phyloP scores from a whole-genome alignment of 2,329 filamentous ascomycete genomes.

The Graphilbum sp. region DNA sequence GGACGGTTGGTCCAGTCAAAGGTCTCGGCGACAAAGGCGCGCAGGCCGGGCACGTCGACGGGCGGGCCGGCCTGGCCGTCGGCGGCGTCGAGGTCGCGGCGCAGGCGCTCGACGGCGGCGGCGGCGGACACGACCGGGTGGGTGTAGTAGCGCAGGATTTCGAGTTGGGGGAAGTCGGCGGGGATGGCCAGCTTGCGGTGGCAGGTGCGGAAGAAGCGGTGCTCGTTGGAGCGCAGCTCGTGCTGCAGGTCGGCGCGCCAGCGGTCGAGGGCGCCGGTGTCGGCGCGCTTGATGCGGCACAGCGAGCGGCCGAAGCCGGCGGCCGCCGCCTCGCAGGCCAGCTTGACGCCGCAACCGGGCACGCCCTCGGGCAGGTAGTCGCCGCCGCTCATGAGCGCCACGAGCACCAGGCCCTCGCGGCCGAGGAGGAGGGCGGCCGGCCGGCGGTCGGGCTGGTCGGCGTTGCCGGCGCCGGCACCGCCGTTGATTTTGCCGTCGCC shows the following conservation, averaged over 20 bases:
- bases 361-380: conserved; percentile 87
- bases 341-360: conserved; percentile 69
- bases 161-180: conserved; percentile 61
- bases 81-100: conserved; percentile 40
- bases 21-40: conserved; percentile 58
- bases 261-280: conserved; percentile 38
- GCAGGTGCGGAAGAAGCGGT: conserved; percentile 59
- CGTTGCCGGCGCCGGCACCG: no score
- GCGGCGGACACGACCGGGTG: conserved; percentile 63
- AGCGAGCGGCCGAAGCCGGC: conserved; percentile 73
- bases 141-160: conserved; percentile 74
- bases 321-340: conserved; percentile 76
- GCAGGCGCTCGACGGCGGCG: conserved; percentile 37
- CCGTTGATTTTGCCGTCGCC: no score
- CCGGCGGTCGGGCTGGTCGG: conserved; percentile 23
- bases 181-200: conserved; percentile 64
- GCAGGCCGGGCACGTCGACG: conserved; percentile 49
- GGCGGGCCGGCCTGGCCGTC: neutral
- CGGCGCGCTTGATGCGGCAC: conserved; percentile 45
- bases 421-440: conserved; percentile 32
- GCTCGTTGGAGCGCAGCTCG: conserved; percentile 73
- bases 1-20: conserved; percentile 73
- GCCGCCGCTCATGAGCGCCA: conserved; percentile 88
- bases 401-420: conserved; percentile 78
- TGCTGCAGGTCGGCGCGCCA: conserved; percentile 62